Evolutionary conservation across 2,329 filamentous ascomycete genomes (phyloP).

Genomic region (Colletotrichum phormii): DNA sequence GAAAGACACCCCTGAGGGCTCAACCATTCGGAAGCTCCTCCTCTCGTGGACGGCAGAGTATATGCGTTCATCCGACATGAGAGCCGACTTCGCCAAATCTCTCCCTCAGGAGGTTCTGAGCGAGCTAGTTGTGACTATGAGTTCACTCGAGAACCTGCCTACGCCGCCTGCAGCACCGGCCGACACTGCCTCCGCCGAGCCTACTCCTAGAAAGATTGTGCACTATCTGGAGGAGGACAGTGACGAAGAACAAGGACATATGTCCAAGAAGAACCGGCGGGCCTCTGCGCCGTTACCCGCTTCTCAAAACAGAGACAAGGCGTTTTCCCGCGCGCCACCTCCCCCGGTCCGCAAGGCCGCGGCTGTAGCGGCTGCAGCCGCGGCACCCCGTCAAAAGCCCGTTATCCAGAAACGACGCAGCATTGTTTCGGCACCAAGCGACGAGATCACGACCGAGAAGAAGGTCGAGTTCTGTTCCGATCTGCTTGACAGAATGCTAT

Average conservation of each 20-base stretch:
- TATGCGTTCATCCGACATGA: constrained; percentile 66
- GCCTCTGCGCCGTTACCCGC: constrained; percentile 48
- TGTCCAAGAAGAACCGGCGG: constrained; percentile 56
- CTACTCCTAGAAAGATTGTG: constrained; percentile 56
- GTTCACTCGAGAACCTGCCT: constrained; percentile 59
- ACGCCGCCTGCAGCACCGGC: constrained; percentile 39
- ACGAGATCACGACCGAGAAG: constrained; percentile 33
- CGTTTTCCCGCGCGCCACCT: constrained; percentile 23
- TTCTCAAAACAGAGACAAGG: constrained; percentile 23
- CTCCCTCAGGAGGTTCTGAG: constrained; percentile 72
- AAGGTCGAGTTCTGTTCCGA: constrained; percentile 71
- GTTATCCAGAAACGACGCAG: constrained; percentile 47
- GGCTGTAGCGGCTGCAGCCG: constrained; percentile 27
- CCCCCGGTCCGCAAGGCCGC: constrained; percentile 43
- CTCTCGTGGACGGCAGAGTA: constrained; percentile 73
- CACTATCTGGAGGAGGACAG: constrained; percentile 60
- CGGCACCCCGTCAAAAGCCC: constrained; percentile 48
- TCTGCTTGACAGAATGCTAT: constrained; percentile 69
- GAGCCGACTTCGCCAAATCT: constrained; percentile 69
- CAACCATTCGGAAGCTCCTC: constrained; percentile 68
- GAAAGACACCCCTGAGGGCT: constrained; percentile 71
- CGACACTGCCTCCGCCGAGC: constrained; percentile 37
- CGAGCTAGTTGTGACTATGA: constrained; percentile 73
- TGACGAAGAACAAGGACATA: constrained; percentile 50
- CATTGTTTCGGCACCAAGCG: constrained; percentile 42